Evolutionary conservation across 148 eudicot species (phyloP), one percentile per base, ranked within the genome.

Genomic region (Oxyria digyna): DNA sequence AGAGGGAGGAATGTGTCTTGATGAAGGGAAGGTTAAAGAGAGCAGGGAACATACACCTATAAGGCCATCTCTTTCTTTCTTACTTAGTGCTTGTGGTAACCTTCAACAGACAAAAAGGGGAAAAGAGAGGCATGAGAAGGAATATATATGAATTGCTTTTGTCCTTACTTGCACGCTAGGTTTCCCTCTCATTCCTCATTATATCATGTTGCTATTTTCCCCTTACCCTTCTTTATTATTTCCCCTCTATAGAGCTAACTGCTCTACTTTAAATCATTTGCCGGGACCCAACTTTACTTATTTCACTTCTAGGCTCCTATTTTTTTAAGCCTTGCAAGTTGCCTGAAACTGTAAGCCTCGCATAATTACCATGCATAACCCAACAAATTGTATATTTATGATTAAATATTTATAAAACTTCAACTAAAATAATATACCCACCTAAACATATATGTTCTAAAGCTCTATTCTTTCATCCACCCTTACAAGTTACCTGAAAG

Each of bases 151-250:
- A 59, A 59, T 15, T 27, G 65, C 65, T 59, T 59, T 59, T 29
- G 65, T 59, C 65, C 65, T 59, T 29, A 59, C 65, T 59, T 59
- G 65, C 65, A 59, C 65, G 65, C 38, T 59, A 59, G 65, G 65
- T 29, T 59, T 59, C 37, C n/a, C 65, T 59, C 33, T 29, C 65
- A 27, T 59, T 59, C 65, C 15, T 59, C 65, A 59, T 29, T 14
- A 59, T 59, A 29, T 29, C 65, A 59, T 29, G 65, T 15, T 29
- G 65, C 15, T 29, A 15, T 27, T 59, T 31, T 59, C 15, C 18
- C 65, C 37, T 59, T 59, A 59, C 38, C 62, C 35, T 59, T 59
- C 37, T 59, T 59, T 59, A 27, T 29, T 59, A 2, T 59, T 57
- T 57, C 21, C 17, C 57, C 18, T 27, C 27, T 35, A 26, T n/a